A percentile compares a stretch with the other conserved stretches of the same genome.
These are phyloP conservation scores for Dillenia turbinata DNA, from an alignment of 164 flowering plant species.

Conservation along the genomic window DNA sequence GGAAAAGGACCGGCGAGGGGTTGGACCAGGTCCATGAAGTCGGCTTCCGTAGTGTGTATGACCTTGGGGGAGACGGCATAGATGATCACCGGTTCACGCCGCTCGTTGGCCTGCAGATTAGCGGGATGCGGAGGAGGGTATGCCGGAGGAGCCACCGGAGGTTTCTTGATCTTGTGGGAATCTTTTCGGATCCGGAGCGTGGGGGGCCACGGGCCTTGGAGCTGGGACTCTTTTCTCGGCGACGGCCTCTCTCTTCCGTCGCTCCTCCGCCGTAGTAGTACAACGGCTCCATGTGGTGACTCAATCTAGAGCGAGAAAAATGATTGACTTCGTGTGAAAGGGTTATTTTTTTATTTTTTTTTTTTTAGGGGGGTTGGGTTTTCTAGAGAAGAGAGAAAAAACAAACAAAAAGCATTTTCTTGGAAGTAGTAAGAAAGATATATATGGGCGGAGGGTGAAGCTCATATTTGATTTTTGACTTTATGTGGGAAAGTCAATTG, in stretches of 20 bases:
- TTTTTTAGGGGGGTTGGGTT: no score
- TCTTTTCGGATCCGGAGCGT: constrained; percentile 57
- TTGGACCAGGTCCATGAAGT: constrained; percentile 40
- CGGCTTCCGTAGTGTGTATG: constrained; percentile 29
- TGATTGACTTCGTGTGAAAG: no score
- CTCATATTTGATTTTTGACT: no score
- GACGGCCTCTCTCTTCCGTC: constrained; percentile 21
- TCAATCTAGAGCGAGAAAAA: no score
- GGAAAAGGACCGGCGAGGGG: constrained; percentile 34
- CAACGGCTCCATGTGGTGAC: constrained; percentile 22
- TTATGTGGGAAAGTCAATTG: no score
- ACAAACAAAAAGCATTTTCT: no score
- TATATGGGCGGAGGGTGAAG: no score
- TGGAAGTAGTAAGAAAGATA: no score
- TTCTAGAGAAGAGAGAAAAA: no score
- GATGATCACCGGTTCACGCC: constrained; percentile 57
- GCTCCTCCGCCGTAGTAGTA: constrained; percentile 15
- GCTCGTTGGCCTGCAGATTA: constrained; percentile 11
- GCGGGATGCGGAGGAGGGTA: constrained; percentile 9
- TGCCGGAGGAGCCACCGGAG: constrained; percentile 38
- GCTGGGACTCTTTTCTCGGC: constrained; percentile 33
- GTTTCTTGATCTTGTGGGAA: constrained; percentile 72
- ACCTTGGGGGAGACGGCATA: constrained; percentile 64
- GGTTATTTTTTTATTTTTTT: no score
- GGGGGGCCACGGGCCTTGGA: constrained; percentile 77